Evolutionary conservation across 768 basidiomycete species (phyloP).

Genomic region (Rhodotorula toruloides): DNA sequence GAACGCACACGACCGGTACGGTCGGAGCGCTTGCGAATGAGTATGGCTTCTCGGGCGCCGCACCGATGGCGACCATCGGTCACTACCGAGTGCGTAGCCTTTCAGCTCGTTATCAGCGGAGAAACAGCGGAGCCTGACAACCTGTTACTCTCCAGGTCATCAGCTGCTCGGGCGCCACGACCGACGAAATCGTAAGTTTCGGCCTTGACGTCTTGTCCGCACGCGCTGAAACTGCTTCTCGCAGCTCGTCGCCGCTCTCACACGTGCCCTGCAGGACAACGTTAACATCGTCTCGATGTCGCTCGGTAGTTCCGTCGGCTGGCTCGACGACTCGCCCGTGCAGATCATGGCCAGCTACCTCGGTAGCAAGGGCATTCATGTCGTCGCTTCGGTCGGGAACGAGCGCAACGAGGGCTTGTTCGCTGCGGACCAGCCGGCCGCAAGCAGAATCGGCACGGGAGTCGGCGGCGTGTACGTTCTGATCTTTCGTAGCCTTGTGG

Average conservation of each 20-base stretch:
- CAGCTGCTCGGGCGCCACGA: slow-evolving; percentile 55
- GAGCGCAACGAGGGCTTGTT: slow-evolving; percentile 58
- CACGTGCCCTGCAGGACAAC: slow-evolving; percentile 50
- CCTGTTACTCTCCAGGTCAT: slow-evolving; percentile 51
- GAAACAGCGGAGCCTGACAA: slow-evolving; percentile 23
- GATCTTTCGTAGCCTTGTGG: no score
- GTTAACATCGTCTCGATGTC: slow-evolving; percentile 63
- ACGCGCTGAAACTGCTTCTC: not conserved
- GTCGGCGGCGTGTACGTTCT: slow-evolving; percentile 41
- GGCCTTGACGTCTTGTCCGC: no score
- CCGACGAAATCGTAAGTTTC: slow-evolving; percentile 43
- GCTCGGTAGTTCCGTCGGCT: slow-evolving; percentile 61
- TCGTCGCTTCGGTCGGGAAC: slow-evolving; percentile 58
- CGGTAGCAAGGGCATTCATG: slow-evolving; percentile 49
- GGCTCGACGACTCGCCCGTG: slow-evolving; percentile 56
- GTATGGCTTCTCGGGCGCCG: slow-evolving; percentile 67
- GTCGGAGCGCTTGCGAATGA: slow-evolving; percentile 60
- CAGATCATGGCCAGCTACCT: slow-evolving; percentile 61
- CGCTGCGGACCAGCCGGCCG: slow-evolving; percentile 57
- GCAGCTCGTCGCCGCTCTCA: slow-evolving; percentile 44
- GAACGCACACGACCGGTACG: slow-evolving; percentile 53
- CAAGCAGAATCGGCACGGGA: slow-evolving; percentile 56
- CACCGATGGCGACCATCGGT: slow-evolving; percentile 57
- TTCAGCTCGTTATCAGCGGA: no score
- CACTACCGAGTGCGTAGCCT: slow-evolving; percentile 22